These are phyloP conservation scores for Tricholomella constricta DNA, from an alignment of 768 basidiomycete genomes.

Conservation along the genomic window DNA sequence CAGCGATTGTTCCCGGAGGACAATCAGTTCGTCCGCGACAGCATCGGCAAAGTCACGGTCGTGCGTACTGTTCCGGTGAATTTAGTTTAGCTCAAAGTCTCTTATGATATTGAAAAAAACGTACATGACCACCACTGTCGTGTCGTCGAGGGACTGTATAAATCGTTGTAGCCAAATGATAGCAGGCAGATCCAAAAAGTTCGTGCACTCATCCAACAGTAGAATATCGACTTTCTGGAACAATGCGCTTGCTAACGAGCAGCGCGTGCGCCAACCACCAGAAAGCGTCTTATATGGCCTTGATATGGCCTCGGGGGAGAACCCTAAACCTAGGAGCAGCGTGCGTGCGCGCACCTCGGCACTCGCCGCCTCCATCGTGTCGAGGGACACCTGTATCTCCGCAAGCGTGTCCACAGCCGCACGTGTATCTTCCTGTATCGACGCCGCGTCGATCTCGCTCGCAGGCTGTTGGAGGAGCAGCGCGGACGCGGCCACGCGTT, in stretches of 20 bases:
- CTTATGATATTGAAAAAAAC: constrained; percentile 3
- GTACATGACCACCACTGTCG: constrained; percentile 57
- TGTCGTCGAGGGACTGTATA: constrained; percentile 40
- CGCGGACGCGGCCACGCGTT: constrained; percentile 33
- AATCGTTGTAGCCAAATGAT: constrained; percentile 57
- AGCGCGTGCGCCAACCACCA: constrained; percentile 68
- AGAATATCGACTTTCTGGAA: constrained; percentile 59
- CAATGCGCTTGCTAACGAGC: constrained; percentile 58
- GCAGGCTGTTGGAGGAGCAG: constrained; percentile 20
- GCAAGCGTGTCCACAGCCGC: constrained; percentile 27
- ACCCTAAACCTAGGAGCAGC: constrained; percentile 63
- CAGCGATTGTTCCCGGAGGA: constrained; percentile 55
- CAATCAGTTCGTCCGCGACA: constrained; percentile 61
- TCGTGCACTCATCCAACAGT: constrained; percentile 59
- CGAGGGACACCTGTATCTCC: constrained; percentile 28
- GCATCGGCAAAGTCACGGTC: constrained; percentile 63
- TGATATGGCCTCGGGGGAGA: constrained; percentile 38
- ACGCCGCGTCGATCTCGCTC: constrained; percentile 23
- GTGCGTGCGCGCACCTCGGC: constrained; percentile 49
- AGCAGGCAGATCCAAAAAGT: constrained; percentile 54
- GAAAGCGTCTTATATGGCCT: constrained; percentile 50
- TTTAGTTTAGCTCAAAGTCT: background rate
- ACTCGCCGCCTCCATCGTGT: constrained; percentile 32
- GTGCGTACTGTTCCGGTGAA: constrained; percentile 40
- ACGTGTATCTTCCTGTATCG: constrained; percentile 22